Evolutionary conservation across 306 rosid genomes (phyloP).

Genomic region (Vicia villosa): DNA sequence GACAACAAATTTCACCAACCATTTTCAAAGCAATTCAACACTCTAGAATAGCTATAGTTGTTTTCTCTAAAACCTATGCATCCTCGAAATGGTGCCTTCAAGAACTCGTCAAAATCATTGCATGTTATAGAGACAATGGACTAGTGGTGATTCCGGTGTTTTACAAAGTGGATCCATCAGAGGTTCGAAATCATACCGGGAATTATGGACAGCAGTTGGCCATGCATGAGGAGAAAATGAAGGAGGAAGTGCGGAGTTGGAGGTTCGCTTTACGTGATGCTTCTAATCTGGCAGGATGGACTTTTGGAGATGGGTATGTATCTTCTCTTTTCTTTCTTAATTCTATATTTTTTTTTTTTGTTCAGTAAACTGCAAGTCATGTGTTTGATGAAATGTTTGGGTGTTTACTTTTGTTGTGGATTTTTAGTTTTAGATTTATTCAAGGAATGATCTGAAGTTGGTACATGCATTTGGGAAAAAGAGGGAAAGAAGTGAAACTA

Average conservation of each 20-base stretch:
- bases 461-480: too few species aligned
- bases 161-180: conserved; percentile 11
- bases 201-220: neutral
- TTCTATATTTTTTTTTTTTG: neutral
- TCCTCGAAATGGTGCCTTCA: neutral
- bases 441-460: too few species aligned
- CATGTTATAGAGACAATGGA: neutral
- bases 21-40: neutral
- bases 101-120: conserved; percentile 3
- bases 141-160: conserved; percentile 7
- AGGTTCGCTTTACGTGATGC: neutral
- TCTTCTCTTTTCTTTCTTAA: neutral
- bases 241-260: neutral
- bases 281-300: neutral
- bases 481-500: too few species aligned
- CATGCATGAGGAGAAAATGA: conserved; percentile 6
- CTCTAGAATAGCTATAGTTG: neutral
- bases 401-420: too few species aligned
- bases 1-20: neutral
- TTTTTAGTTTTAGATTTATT: too few species aligned
- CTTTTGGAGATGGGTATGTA: conserved; percentile 11
- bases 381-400: too few species aligned
- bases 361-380: too few species aligned
- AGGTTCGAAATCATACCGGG: conserved; percentile 10
- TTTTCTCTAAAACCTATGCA: conserved; percentile 1